Evolutionary conservation across 108 stramenopile genomes (phyloP).

Genomic region (Cyclotella choctawhatcheeana): DNA sequence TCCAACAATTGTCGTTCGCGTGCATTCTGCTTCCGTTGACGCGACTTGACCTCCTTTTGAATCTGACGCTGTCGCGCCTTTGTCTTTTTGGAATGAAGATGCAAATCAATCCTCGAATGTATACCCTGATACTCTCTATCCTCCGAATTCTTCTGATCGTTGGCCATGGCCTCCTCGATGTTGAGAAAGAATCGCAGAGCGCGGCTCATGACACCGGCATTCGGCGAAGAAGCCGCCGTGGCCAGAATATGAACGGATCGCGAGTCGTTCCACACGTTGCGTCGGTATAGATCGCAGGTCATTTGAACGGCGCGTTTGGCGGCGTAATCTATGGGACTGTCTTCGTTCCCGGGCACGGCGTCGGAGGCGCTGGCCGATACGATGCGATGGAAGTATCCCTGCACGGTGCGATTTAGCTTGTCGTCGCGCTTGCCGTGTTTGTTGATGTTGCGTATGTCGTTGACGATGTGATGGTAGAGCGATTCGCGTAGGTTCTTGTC

Average conservation of each 20-base stretch:
- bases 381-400: conserved; percentile 83
- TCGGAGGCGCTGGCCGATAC: conserved; percentile 53
- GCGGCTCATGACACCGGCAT: conserved; percentile 65
- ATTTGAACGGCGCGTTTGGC: conserved; percentile 91
- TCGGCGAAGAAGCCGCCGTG: conserved; percentile 66
- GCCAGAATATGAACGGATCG: conserved; percentile 95
- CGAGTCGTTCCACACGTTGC: conserved; percentile 96
- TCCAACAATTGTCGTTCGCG: conserved; percentile 59
- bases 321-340: conserved; percentile 71
- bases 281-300: conserved; percentile 93
- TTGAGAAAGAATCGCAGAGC: conserved; percentile 96
- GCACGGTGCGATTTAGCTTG: conserved; percentile 83
- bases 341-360: conserved; percentile 35
- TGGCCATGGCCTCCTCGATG: conserved; percentile 93
- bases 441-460: conserved; percentile 91
- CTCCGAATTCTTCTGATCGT: conserved; percentile 77
- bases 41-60: conserved; percentile 65
- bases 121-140: conserved; percentile 79
- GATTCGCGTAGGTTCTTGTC: conserved; percentile 90
- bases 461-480: conserved; percentile 90
- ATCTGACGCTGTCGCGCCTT: conserved; percentile 53
- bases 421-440: conserved; percentile 82
- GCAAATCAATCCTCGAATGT: conserved; percentile 70
- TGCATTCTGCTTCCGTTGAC: conserved; percentile 68
- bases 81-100: conserved; percentile 85